Conservation (phyloP, 371 early-diverging fungal species). For the Mortierella sp. region DNA sequence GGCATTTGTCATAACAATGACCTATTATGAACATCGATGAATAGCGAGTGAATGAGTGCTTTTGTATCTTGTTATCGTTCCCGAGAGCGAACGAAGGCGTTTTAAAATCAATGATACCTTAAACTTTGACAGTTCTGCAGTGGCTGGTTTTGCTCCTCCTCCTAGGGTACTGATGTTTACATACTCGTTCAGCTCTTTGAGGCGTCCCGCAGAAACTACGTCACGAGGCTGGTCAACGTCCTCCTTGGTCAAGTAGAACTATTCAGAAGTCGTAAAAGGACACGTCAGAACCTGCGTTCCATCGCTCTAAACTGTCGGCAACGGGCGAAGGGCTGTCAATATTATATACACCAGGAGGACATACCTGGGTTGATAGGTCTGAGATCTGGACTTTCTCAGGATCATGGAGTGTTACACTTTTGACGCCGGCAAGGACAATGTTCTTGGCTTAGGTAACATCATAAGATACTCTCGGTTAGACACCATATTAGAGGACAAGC, state of each 20-base stretch:
- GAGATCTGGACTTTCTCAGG: constrained; percentile 73
- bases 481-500: background rate
- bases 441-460: constrained; percentile 87
- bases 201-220: constrained; percentile 76
- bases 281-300: too few species aligned
- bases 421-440: constrained; percentile 98
- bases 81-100: too few species aligned
- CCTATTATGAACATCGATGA: constrained; percentile 62
- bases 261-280: too few species aligned
- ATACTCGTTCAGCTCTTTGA: constrained; percentile 98
- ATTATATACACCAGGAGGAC: background rate
- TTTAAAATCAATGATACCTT: constrained; percentile 68
- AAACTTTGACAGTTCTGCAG: constrained; percentile 76
- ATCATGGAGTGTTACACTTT: constrained; percentile 96
- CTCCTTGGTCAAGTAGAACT: constrained; percentile 93
- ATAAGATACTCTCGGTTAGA: constrained; percentile 3
- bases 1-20: constrained; percentile 89
- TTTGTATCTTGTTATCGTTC: too few species aligned
- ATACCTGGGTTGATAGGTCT: constrained; percentile 96
- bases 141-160: constrained; percentile 81
- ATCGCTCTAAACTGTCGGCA: background rate
- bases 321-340: too few species aligned
- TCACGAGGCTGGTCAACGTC: constrained; percentile 96
- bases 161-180: constrained; percentile 92
- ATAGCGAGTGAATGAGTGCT: too few species aligned